Base-by-base conservation (phyloP, 257 asterid genomes). In the Anisodus acutangulus region DNA sequence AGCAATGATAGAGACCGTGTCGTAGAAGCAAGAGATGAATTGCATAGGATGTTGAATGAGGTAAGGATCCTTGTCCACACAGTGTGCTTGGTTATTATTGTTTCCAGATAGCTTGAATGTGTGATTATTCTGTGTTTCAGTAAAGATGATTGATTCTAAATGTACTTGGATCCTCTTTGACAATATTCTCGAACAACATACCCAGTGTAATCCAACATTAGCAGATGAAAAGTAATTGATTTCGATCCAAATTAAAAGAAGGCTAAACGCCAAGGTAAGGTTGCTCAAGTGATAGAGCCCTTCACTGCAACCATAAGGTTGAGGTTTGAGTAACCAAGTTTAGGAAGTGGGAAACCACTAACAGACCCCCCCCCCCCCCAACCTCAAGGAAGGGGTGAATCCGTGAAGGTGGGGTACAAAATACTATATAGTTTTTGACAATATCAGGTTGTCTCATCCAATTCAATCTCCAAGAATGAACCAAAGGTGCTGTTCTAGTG, bases 1-100 rank as follows among this genome's bases (percentile, higher is more conserved):
- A 95, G 97, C 90, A 94, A 94, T 85, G 98, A 95, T 84, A 92
- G 97, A 89, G 98, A 94, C 83, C 93, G 97, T 85, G 90, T 92
- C 54, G 95, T 91, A 85, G 98, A 94, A 88, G 98, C 98, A 31
- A 94, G 98, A 85, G 97, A 93, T 87, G 98, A 95, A 83, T 87
- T 95, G 91, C 98, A 95, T 84, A 93, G 97, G 89, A 95, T 95
- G 95, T 88, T 95, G 91, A 92, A 92, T 84, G 98, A 95, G 95
- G 98, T 93, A 70, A 86, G 6, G 59, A 63, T 72, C 43, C 84
- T 58, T 49, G 3, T 78, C 55, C 59, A 35, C 39, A 49, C 80
- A n/a, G 16, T 85, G 41, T 72, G 39, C 74, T 26, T 51, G 82
- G 6, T 19, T 53, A 82, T 66, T 13, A 49, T 64, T 82, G 62